These are phyloP conservation scores for Begonia loranthoides DNA, from an alignment of 306 rosid genomes.

Conservation along the genomic window DNA sequence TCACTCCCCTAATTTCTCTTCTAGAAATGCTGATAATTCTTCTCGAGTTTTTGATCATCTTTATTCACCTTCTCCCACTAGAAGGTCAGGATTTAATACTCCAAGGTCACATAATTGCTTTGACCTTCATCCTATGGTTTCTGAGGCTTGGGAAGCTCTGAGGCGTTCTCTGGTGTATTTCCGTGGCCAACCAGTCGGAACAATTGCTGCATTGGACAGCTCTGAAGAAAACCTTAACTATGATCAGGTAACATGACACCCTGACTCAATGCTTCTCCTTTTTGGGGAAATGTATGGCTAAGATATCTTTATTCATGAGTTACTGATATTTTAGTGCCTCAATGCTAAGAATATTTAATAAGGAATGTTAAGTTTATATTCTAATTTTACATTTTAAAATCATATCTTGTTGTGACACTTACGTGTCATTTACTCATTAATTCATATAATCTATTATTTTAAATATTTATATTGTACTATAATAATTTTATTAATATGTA, in stretches of 20 bases:
- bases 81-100: constrained; percentile 28
- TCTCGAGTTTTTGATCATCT: constrained; percentile 25
- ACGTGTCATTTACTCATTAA: too few species aligned
- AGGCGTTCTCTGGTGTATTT: neutral
- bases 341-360: too few species aligned
- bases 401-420: too few species aligned
- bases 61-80: constrained; percentile 39
- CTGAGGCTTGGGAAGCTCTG: constrained; percentile 1
- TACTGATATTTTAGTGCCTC: neutral
- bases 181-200: neutral
- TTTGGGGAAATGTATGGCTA: neutral
- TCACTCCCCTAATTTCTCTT: constrained; percentile 28
- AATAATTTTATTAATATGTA: too few species aligned
- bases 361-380: too few species aligned
- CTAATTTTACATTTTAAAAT: too few species aligned
- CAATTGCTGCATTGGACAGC: neutral
- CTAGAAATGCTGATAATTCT: constrained; percentile 23
- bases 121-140: neutral
- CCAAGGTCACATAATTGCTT: constrained; percentile 28
- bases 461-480: too few species aligned
- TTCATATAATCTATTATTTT: too few species aligned
- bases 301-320: too few species aligned
- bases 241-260: neutral
- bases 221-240: neutral
- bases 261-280: neutral